A percentile compares a stretch with the other conserved stretches of the same genome.
phyloP scores from a whole-genome alignment of 139 green algal species.

The Haematococcus sp. region DNA sequence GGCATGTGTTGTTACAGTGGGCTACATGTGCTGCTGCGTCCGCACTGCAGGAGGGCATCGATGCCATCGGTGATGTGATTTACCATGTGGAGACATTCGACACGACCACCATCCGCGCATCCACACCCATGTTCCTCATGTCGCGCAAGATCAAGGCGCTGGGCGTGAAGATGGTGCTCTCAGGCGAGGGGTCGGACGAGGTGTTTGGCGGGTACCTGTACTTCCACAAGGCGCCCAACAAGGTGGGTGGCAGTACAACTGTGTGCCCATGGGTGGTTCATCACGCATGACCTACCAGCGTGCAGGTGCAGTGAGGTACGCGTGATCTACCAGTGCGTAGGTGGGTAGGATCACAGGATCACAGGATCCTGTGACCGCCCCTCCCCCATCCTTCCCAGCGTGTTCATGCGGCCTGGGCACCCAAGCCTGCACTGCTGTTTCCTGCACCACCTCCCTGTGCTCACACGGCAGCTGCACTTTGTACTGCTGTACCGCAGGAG shows the following conservation, averaged over 20 bases:
- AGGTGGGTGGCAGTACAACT: conserved; percentile 28
- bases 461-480: too few species aligned
- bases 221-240: conserved; percentile 94
- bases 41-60: conserved; percentile 80
- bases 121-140: conserved; percentile 97
- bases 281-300: too few species aligned
- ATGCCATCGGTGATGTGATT: conserved; percentile 93
- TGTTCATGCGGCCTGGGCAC: too few species aligned
- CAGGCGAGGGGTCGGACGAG: conserved; percentile 94
- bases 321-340: neutral
- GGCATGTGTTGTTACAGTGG: too few species aligned
- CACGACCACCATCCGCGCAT: conserved; percentile 70
- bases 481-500: conserved; percentile 28
- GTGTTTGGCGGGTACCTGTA: conserved; percentile 97
- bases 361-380: neutral
- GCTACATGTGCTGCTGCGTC: too few species aligned
- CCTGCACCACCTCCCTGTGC: too few species aligned
- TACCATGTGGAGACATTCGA: conserved; percentile 95
- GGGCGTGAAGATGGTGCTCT: conserved; percentile 84
- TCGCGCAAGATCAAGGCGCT: conserved; percentile 90
- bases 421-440: too few species aligned
- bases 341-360: neutral
- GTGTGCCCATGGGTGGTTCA: neutral
- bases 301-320: neutral
- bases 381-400: neutral